Conservation (phyloP, 73 alveolate species). For the Paramecium biaurelia region DNA sequence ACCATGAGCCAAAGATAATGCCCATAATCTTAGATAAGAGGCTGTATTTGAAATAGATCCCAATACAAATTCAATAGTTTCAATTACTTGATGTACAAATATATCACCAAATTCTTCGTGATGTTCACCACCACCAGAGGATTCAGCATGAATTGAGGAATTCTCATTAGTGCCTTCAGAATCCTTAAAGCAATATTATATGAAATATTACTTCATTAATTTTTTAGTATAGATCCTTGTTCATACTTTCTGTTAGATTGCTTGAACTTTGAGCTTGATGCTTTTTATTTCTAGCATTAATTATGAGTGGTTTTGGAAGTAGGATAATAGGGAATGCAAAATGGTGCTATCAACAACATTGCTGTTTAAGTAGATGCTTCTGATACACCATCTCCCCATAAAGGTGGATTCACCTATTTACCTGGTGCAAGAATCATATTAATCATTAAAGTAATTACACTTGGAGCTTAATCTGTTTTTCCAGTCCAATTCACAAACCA, state of each 20-base stretch:
- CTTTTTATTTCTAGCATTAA: conserved; percentile 62
- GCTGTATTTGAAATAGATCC: conserved; percentile 99
- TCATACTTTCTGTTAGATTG: conserved; percentile 57
- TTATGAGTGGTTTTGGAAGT: conserved; percentile 86
- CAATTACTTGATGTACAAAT: conserved; percentile 92
- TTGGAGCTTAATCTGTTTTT: conserved; percentile 76
- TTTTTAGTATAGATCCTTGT: conserved; percentile 49
- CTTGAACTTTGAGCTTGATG: neutral
- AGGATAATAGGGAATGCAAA: conserved; percentile 97
- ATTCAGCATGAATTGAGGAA: neutral
- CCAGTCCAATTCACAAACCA: conserved; percentile 87
- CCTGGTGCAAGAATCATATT: conserved; percentile 87
- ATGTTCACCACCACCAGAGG: conserved; percentile 61
- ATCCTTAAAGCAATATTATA: neutral
- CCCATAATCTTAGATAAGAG: conserved; percentile 98
- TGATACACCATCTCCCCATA: conserved; percentile 79
- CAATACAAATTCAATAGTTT: conserved; percentile 96
- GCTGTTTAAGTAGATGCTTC: conserved; percentile 74
- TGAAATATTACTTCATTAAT: neutral
- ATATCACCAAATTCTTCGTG: conserved; percentile 84
- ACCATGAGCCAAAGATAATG: conserved; percentile 97
- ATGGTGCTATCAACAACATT: conserved; percentile 77
- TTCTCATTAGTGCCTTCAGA: conserved; percentile 28
- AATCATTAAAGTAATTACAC: conserved; percentile 91
- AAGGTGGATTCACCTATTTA: conserved; percentile 70